Evolutionary conservation across 2,329 filamentous ascomycete genomes (phyloP).

Genomic region (Exophiala sp.): DNA sequence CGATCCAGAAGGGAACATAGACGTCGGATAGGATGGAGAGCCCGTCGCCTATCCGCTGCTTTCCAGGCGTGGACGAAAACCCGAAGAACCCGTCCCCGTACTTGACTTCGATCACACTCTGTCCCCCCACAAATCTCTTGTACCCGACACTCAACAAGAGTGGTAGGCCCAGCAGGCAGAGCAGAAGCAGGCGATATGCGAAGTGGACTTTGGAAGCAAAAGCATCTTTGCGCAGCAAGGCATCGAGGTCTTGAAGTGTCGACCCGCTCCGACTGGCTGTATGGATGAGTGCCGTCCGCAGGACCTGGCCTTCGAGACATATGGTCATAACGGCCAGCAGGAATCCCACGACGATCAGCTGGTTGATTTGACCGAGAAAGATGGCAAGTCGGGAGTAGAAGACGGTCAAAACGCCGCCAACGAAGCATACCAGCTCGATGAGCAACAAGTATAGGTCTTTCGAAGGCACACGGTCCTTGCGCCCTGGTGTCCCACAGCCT

Average conservation of each 20-base stretch:
- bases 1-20: conserved; percentile 22
- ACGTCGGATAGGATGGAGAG: conserved; percentile 15
- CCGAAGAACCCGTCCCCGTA: conserved; percentile 14
- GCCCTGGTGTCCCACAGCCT: not conserved
- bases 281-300: conserved; percentile 9
- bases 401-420: conserved; percentile 4
- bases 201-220: conserved; percentile 9
- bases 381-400: conserved; percentile 11
- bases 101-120: conserved; percentile 2
- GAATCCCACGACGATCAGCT: conserved; percentile 17
- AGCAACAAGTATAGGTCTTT: not conserved
- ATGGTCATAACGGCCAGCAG: conserved; percentile 18
- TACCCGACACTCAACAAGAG: conserved; percentile 9
- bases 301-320: conserved; percentile 15
- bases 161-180: conserved; percentile 6
- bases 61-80: conserved; percentile 14
- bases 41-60: conserved; percentile 22
- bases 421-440: conserved; percentile 4
- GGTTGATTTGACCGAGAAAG: conserved; percentile 17
- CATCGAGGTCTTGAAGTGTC: conserved; percentile 20
- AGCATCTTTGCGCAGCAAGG: conserved; percentile 11
- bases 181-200: conserved; percentile 1
- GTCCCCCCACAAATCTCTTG: conserved; percentile 8
- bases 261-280: conserved; percentile 3
- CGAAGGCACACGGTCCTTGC: not conserved